phyloP scores from a whole-genome alignment of 2,329 filamentous ascomycete genomes.

The Venturiaceae sp. region DNA sequence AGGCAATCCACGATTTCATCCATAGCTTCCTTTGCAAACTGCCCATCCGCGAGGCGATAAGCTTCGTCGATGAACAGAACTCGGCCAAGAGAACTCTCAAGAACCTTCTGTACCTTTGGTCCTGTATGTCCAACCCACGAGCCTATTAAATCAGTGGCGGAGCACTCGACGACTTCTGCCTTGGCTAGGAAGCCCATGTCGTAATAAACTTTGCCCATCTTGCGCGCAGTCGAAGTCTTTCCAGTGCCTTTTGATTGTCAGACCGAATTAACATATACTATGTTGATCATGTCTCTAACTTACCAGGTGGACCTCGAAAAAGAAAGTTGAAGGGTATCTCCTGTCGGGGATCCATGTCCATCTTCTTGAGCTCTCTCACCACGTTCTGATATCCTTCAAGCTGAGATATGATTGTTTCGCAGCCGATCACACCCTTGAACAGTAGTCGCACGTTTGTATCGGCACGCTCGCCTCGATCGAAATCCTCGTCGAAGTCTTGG shows the following conservation, averaged over 20 bases:
- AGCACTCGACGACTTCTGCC: constrained; percentile 54
- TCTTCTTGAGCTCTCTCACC: constrained; percentile 39
- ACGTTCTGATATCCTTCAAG: constrained; percentile 47
- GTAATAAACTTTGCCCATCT: constrained; percentile 67
- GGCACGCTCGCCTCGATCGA: constrained; percentile 39
- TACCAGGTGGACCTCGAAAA: constrained; percentile 56
- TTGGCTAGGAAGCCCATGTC: constrained; percentile 59
- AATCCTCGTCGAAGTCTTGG: constrained; percentile 50
- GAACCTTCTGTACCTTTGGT: constrained; percentile 49
- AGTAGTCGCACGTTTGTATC: constrained; percentile 42
- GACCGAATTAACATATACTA: neutral
- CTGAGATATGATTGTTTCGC: constrained; percentile 42
- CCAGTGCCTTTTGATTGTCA: constrained; percentile 44
- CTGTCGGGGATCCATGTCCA: constrained; percentile 45
- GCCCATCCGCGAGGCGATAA: constrained; percentile 50
- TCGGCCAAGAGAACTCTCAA: constrained; percentile 54
- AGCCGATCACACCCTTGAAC: constrained; percentile 51
- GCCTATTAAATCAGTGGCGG: constrained; percentile 58
- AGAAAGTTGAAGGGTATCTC: constrained; percentile 59
- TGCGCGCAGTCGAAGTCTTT: constrained; percentile 63
- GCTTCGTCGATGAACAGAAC: constrained; percentile 67
- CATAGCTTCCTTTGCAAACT: constrained; percentile 47
- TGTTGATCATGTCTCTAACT: constrained; percentile 9
- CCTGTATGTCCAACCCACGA: constrained; percentile 62
- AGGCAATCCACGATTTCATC: constrained; percentile 42